Evolutionary conservation across 352 stramenopile genomes (phyloP).

Genomic region (Pelagophyceae sp.): DNA sequence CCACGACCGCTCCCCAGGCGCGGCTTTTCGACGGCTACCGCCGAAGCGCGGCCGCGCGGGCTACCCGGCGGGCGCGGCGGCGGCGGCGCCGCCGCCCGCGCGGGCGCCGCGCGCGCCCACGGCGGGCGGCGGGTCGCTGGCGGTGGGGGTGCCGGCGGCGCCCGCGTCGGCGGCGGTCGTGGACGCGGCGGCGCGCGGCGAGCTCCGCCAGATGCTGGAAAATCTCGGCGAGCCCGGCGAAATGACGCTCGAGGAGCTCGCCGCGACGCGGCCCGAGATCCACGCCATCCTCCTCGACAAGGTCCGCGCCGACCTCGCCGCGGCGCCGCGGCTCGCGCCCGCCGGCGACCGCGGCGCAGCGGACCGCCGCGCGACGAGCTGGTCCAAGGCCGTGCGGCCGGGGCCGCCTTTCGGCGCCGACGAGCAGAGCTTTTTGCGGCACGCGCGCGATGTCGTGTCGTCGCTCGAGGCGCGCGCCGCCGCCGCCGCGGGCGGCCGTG

Average conservation of each 20-base stretch:
- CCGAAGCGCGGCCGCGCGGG: no score
- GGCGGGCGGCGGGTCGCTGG: background rate
- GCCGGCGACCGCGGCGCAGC: background rate
- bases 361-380: background rate
- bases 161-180: background rate
- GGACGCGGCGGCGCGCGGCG: background rate
- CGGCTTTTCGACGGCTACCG: no score
- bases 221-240: background rate
- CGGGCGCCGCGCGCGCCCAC: background rate
- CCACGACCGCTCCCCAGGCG: no score
- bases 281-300: background rate
- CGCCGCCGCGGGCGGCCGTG: background rate
- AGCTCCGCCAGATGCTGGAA: background rate
- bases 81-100: background rate
- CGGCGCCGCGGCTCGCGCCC: background rate
- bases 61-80: background rate
- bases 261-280: background rate
- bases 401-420: background rate
- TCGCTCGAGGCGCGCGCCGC: background rate
- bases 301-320: background rate
- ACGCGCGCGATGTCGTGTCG: background rate
- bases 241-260: conserved; percentile 18
- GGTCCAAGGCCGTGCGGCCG: background rate
- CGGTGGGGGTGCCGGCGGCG: background rate
- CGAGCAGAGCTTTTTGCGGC: background rate